Evolutionary conservation across 192 early-diverging fungal species (phyloP).

Genomic region (Chytriomyces sp.): DNA sequence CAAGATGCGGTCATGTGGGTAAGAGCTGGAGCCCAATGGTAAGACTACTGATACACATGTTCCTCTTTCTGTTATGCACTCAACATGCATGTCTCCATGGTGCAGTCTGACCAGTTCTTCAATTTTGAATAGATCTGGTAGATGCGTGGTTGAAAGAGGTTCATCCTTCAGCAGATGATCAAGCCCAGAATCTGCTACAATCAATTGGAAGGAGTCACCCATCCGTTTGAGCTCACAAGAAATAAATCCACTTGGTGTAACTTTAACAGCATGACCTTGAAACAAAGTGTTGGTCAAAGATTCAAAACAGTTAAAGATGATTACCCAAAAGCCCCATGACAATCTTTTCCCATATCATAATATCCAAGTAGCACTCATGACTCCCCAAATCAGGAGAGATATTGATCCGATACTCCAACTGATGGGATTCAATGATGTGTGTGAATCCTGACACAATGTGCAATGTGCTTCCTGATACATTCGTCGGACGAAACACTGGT

Average conservation of each 20-base stretch:
- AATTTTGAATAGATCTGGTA: conserved; percentile 55
- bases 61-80: conserved; percentile 44
- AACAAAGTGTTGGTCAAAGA: conserved; percentile 43
- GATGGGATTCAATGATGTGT: conserved; percentile 47
- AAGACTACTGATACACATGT: conserved; percentile 50
- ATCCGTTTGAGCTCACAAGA: conserved; percentile 47
- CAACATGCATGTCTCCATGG: conserved; percentile 47
- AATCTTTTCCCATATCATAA: conserved; percentile 61
- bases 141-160: conserved; percentile 55
- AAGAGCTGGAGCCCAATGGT: conserved; percentile 49
- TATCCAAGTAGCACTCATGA: background rate
- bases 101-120: conserved; percentile 57
- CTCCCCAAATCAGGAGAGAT: conserved; percentile 15
- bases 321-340: conserved; percentile 59
- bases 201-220: conserved; percentile 48
- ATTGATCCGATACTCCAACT: conserved; percentile 47
- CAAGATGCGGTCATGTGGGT: conserved; percentile 41
- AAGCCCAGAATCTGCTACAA: conserved; percentile 41
- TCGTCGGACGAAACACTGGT: conserved; percentile 54
- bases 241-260: conserved; percentile 43
- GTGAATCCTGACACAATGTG: conserved; percentile 59
- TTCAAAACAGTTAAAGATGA: conserved; percentile 25
- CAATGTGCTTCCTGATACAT: conserved; percentile 49
- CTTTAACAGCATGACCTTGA: conserved; percentile 49
- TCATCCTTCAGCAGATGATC: conserved; percentile 49